Evolutionary conservation across 2,329 filamentous ascomycete genomes (phyloP), one percentile per base, ranked within the genome.

Genomic region (Cercospora brassicicola): DNA sequence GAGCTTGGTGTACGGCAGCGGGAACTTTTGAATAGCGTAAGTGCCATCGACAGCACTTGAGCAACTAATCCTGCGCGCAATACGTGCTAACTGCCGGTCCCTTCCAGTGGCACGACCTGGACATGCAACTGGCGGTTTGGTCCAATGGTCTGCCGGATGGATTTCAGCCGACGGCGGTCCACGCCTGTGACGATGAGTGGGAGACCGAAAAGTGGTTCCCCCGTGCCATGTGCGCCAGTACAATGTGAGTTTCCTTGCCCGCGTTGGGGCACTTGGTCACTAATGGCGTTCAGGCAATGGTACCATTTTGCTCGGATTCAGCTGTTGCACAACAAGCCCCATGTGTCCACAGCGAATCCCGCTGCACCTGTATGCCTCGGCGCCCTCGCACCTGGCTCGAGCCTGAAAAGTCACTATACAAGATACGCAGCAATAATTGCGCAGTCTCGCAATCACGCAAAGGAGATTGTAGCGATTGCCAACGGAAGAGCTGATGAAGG

Each of bases 281-380:
- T 26, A 18, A 26, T 15, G 23, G 20, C 8, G 7, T 18, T n/a
- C 2, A 56, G 53, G 53, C 53, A 57, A 73, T 84, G 84, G 67
- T 90, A 89, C 71, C 86, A 90, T 73, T 89, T 90, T 80, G 87
- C 86, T 0, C 84, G 86, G 53, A 87, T 90, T 10, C 82, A 89
- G 4, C 76, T 90, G 0, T 81, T 88, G 11, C 83, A 89, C 70
- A 89, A 90, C 72, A 84, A 86, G 67, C 86, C 86, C 0, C 82
- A 84, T 15, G 84, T 89, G 66, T 85, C 84, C 0, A 84, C 86
- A 18, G 73, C 73, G 7, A 68, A 59, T 28, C 67, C 70, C 8
- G 39, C 28, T 3, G 56, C 31, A 2, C 9, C 20, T 53, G 33
- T n/a, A 13, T n/a, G 53, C 51, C 11, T 61, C 15, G 62, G 69